Evolutionary conservation across 31 red algal species (phyloP).

Genomic region (Asparagopsis taxiformis): DNA sequence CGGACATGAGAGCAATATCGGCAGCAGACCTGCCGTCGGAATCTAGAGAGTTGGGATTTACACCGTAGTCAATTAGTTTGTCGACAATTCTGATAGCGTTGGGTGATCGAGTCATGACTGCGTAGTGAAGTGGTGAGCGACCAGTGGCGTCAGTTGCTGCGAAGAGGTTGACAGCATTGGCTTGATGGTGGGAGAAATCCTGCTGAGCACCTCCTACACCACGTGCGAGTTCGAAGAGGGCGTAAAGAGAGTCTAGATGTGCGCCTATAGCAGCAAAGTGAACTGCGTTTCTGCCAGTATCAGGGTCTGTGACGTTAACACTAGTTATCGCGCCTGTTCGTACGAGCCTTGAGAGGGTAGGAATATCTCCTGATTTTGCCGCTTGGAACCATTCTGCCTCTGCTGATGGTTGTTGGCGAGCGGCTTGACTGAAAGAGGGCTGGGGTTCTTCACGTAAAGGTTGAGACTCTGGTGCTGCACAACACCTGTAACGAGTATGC

Average conservation of each 20-base stretch:
- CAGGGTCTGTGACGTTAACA: neutral
- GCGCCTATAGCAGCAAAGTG: constrained; percentile 3
- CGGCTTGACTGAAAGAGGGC: neutral
- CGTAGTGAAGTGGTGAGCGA: constrained; percentile 5
- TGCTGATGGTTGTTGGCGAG: neutral
- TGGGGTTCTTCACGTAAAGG: neutral
- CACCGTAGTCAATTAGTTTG: constrained; percentile 1
- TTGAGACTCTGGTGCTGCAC: neutral
- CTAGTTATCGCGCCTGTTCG: neutral
- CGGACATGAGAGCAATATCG: neutral
- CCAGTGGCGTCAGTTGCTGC: neutral
- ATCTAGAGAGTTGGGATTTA: constrained; percentile 2
- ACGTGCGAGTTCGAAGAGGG: constrained; percentile 14
- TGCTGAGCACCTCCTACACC: constrained; percentile 12
- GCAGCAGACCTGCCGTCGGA: neutral
- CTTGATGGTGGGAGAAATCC: constrained; percentile 6
- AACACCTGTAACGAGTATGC: neutral
- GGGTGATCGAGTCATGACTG: constrained; percentile 1
- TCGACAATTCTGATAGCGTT: neutral
- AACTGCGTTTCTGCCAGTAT: neutral
- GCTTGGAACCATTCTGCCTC: constrained; percentile 6
- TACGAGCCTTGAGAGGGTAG: neutral
- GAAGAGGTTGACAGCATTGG: neutral
- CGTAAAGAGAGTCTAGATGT: neutral
- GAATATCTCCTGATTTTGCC: constrained; percentile 4